Evolutionary conservation across 257 asterid species (phyloP).

Genomic region (Phtheirospermum japonicum): DNA sequence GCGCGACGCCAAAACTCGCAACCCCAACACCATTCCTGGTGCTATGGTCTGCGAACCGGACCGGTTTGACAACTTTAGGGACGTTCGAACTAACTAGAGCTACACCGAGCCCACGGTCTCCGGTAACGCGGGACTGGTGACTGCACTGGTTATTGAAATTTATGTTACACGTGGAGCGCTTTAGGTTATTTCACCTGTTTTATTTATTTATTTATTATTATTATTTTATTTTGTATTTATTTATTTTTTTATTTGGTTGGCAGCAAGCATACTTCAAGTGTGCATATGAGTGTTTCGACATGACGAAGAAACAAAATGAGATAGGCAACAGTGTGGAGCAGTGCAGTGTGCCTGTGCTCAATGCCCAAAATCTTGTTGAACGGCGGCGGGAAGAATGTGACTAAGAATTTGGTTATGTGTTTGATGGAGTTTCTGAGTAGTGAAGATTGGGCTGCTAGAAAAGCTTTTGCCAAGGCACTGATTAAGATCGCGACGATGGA

Average conservation of each 20-base stretch:
- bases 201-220: too few relatives aligned
- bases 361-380: constrained; percentile 84
- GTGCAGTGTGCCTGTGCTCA: constrained; percentile 77
- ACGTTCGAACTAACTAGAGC: constrained; percentile 53
- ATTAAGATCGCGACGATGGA: constrained; percentile 54
- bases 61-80: constrained; percentile 63
- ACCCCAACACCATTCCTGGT: constrained; percentile 65
- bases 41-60: constrained; percentile 96
- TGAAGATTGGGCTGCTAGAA: constrained; percentile 92
- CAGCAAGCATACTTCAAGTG: constrained; percentile 95
- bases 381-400: constrained; percentile 37
- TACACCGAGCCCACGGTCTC: constrained; percentile 87
- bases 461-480: constrained; percentile 78
- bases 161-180: too few relatives aligned
- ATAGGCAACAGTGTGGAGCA: constrained; percentile 83
- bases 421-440: constrained; percentile 67
- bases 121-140: constrained; percentile 89
- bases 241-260: constrained; percentile 22
- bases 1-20: constrained; percentile 52
- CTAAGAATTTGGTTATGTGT: constrained; percentile 48
- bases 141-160: constrained; percentile 83
- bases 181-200: background rate
- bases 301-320: constrained; percentile 64
- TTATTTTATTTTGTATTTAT: too few relatives aligned
- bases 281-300: constrained; percentile 87